Percentiles rank a stretch among this genome's conserved stretches.
Evolutionary conservation across 2,329 filamentous ascomycete genomes (phyloP).

Genomic region (Botryosphaeria dothidea): DNA sequence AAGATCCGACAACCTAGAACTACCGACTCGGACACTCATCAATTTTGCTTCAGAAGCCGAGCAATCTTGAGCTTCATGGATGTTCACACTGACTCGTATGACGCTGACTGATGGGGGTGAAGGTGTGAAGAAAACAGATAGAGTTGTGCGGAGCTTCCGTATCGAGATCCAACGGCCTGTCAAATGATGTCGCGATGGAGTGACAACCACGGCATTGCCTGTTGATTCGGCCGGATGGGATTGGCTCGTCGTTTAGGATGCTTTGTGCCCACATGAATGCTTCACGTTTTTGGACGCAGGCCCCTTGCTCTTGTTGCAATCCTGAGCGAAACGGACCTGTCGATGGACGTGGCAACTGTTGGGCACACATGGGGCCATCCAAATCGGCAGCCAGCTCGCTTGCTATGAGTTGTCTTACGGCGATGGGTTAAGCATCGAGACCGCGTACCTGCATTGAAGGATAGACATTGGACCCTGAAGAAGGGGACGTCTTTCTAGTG

Average conservation of each 20-base stretch:
- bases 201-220: not conserved
- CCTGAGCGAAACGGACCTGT: not conserved
- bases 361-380: not conserved
- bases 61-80: not conserved
- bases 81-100: not conserved
- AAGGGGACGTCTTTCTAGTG: not conserved
- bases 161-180: not conserved
- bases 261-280: not conserved
- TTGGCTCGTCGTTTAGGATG: not conserved
- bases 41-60: not conserved
- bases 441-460: slow-evolving; percentile 8
- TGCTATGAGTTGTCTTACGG: not conserved
- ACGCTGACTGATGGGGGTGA: not conserved
- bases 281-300: not conserved
- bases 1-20: not conserved
- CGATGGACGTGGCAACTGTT: not conserved
- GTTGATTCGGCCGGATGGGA: not conserved
- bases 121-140: not conserved
- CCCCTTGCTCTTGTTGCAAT: not conserved
- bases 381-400: slow-evolving; percentile 2
- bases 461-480: slow-evolving; percentile 14
- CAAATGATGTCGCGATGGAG: not conserved
- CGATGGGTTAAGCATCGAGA: not conserved
- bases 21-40: not conserved
- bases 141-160: not conserved